Base-by-base conservation (phyloP, 768 basidiomycete genomes). In the Boletellus sp. region DNA sequence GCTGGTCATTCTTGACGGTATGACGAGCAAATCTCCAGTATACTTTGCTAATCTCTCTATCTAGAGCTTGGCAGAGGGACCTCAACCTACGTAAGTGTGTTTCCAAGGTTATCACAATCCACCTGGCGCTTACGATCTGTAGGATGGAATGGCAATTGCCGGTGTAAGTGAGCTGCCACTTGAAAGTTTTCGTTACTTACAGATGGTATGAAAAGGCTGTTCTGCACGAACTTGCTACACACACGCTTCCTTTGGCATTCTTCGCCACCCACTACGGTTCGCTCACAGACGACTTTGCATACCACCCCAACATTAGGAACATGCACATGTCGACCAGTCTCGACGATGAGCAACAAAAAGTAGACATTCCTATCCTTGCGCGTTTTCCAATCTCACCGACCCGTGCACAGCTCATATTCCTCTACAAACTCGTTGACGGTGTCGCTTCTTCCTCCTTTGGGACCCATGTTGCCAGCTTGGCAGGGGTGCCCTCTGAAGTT, bases 131-230 rank as follows among this genome's bases (percentile, higher is more conserved):
- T 36, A 24, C 56, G 11, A 45, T 41, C 15, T 51, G 6, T 69
- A 92, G 83, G 96, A 99, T 67, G 96, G 95, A n/a, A 93, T 97
- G 91, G 93, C 94, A 7, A 97, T 98, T 57, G 95, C 96, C 39
- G 90, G 87, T 47, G 88, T 88, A 68, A 34, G 78, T 68, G 22
- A 33, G 32, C 17, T 32, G 17, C 9, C 6, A 7, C 43, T 5
- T 15, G 19, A 40, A n/a, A 15, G 32, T 43, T 45, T 28, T 16
- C 22, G 17, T 45, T 33, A 10, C 47, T 61, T 41, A 61, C 31
- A 3, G 32, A 44, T 36, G 36, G 43, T 6, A 42, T 52, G 38
- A 15, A 42, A 51, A 88, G 85, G 90, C 95, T 10, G 96, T 98
- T 13, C 69, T 98, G 17, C 96, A 99, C 65, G 84, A 95, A 63